These are phyloP conservation scores for Penicillium waksmanii DNA, from an alignment of 495 filamentous ascomycete genomes.

Conservation along the genomic window DNA sequence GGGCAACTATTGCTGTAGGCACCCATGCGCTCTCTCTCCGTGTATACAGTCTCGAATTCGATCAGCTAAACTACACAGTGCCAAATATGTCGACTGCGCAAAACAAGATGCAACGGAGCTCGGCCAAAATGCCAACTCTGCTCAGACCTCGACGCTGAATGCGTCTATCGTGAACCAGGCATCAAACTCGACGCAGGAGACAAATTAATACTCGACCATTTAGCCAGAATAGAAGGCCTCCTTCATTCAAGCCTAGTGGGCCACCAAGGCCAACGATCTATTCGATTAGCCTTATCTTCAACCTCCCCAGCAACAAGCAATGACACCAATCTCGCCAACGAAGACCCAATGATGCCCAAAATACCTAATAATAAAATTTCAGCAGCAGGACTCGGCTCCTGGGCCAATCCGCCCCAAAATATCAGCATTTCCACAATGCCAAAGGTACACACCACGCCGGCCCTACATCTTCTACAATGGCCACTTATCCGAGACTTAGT, in stretches of 20 bases:
- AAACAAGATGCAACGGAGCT: conserved; percentile 82
- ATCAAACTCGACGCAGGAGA: conserved; percentile 88
- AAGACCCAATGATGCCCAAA: too few species aligned
- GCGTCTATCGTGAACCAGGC: conserved; percentile 81
- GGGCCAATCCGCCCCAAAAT: conserved; percentile 56
- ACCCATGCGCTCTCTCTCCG: background rate
- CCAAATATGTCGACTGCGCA: conserved; percentile 82
- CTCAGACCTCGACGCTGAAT: conserved; percentile 79
- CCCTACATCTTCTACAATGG: conserved; percentile 78
- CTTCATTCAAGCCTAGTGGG: conserved; percentile 66
- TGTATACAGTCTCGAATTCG: background rate
- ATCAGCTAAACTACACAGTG: conserved; percentile 51
- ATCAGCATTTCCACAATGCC: conserved; percentile 85
- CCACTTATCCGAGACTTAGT: conserved; percentile 78
- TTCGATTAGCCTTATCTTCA: conserved; percentile 48
- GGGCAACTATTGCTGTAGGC: conserved; percentile 74
- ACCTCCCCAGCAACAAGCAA: conserved; percentile 73
- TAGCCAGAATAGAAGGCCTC: conserved; percentile 75
- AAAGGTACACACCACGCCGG: conserved; percentile 78
- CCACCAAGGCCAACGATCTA: conserved; percentile 44
- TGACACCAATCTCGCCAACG: conserved; percentile 58
- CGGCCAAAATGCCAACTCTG: conserved; percentile 84
- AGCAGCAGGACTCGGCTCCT: conserved; percentile 61
- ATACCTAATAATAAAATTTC: too few species aligned
- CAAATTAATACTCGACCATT: conserved; percentile 78